Conservation (phyloP, 768 basidiomycete genomes). For the Phanerodontia chrysosporium region DNA sequence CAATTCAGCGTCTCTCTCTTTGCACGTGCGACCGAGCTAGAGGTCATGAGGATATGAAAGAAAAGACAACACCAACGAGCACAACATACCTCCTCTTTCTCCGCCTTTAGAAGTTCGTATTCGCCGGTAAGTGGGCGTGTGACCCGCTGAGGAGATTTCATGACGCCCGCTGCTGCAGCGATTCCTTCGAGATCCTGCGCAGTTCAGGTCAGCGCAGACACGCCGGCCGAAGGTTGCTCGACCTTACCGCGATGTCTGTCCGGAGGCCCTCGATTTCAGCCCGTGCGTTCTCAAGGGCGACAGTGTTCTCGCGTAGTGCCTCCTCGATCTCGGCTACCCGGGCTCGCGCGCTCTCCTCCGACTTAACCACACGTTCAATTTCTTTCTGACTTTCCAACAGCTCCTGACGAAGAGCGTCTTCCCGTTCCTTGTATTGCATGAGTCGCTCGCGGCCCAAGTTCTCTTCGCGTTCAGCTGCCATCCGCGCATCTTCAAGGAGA, state of each 20-base stretch:
- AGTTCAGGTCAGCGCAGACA: not conserved
- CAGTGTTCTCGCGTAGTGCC: conserved; percentile 81
- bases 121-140: not conserved
- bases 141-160: not conserved
- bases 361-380: conserved; percentile 56
- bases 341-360: conserved; percentile 55
- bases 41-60: not conserved
- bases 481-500: conserved; percentile 71
- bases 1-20: conserved; percentile 27
- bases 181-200: conserved; percentile 64
- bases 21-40: conserved; percentile 16
- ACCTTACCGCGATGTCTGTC: conserved; percentile 68
- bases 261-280: conserved; percentile 84
- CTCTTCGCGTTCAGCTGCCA: conserved; percentile 73
- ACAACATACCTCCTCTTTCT: conserved; percentile 21
- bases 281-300: conserved; percentile 83
- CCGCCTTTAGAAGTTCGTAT: conserved; percentile 13
- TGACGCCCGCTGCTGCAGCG: conserved; percentile 25
- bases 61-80: not conserved
- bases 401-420: conserved; percentile 68
- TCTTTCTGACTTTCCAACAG: conserved; percentile 60
- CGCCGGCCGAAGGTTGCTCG: not conserved
- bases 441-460: conserved; percentile 55
- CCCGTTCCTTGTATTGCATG: conserved; percentile 67
- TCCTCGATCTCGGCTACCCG: conserved; percentile 86